Base-by-base conservation (phyloP, 257 asterid genomes). In the Capsicum rhomboideum region DNA sequence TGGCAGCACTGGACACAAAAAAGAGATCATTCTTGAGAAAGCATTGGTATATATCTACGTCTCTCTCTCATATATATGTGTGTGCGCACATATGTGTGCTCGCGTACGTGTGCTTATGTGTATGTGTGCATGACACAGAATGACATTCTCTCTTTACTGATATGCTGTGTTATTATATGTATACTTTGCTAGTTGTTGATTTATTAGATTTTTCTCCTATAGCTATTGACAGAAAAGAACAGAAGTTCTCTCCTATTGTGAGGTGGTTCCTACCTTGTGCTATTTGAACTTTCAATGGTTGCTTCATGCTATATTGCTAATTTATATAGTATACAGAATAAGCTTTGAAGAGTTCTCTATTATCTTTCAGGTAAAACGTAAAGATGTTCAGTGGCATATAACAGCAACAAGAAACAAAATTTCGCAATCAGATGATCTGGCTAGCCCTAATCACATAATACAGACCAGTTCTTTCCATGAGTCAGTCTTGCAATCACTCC, bases 1-100 rank as follows among this genome's bases (percentile, higher is more conserved):
- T n/a, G 64, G 95, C 98, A 96, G 99, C 94, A 92, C 97, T 29
- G 98, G 99, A 75, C 86, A 86, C 92, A 94, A 92, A 89, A 92
- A 93, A 89, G 99, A 96, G 92, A 90, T 90, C 69, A 82, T 90
- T 82, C 97, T 96, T 64, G 94, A 93, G 80, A 96, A 90, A 85
- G 90, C 86, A 92, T 85, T 93, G 93, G 99, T 96, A 91, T 83
- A 20, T 83, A 85, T 84, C 87, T 79, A 77, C 53, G 72, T 83
- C 86, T 80, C 82, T 85, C 75, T 86, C 84, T n/a, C 56, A 1
- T 14, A 5, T 34, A 2, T 67, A 1, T 80, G 14, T 28, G 63
- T 50, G 61, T 2, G 63, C 2, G 37, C 21, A 9, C 40, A 34
- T 34, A 34, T 75, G 16, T 23, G 61, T 21, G 58, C 8, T 28